Conservation (phyloP, 208 protist species). For the Trichomonas tenax region DNA sequence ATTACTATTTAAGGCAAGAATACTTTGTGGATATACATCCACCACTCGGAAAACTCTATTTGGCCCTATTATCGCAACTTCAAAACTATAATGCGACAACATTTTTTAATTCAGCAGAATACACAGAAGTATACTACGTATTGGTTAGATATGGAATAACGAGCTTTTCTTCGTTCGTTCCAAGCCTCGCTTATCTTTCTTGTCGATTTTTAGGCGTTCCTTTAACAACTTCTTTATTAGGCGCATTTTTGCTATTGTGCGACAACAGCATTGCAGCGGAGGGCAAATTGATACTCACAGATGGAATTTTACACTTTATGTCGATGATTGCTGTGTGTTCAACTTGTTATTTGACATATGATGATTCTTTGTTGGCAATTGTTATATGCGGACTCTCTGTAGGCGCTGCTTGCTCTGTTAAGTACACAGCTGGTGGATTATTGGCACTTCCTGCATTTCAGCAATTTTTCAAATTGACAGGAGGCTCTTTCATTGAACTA, state of each 20-base stretch:
- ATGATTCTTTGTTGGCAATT: background rate
- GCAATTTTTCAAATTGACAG: background rate
- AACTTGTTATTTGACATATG: background rate
- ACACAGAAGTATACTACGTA: background rate
- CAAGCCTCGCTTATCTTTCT: background rate
- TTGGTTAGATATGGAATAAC: background rate
- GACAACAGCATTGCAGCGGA: background rate
- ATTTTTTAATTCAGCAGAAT: background rate
- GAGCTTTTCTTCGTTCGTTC: background rate
- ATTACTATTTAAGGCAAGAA: constrained; percentile 12
- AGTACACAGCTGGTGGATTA: background rate
- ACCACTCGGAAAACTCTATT: constrained; percentile 22
- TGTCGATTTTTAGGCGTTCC: background rate
- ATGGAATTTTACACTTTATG: background rate
- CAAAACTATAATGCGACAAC: background rate
- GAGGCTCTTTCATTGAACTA: background rate
- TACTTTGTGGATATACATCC: constrained; percentile 29
- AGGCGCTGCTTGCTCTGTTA: background rate
- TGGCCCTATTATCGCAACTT: background rate
- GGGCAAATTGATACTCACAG: background rate
- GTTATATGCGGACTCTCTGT: background rate
- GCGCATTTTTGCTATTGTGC: background rate
- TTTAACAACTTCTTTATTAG: background rate
- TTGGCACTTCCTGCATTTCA: background rate
- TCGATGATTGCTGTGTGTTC: background rate